These are phyloP conservation scores for Podospora appendiculata DNA, from an alignment of 495 filamentous ascomycete species.

Conservation along the genomic window DNA sequence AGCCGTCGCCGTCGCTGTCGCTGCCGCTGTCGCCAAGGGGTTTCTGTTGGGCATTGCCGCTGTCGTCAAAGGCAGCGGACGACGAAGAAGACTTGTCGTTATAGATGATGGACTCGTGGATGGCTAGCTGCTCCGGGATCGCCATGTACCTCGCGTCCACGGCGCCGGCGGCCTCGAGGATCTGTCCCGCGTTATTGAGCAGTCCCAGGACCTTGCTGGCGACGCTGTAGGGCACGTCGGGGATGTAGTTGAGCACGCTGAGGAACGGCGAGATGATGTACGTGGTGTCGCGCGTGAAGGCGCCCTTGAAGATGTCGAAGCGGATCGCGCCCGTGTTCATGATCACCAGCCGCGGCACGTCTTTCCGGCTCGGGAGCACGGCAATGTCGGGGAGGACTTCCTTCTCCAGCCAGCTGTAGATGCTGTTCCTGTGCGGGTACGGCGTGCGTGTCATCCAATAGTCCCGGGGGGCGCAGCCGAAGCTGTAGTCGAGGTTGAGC, in stretches of 20 bases:
- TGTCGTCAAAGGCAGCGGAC: background rate
- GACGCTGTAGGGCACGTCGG: constrained; percentile 67
- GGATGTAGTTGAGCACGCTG: constrained; percentile 68
- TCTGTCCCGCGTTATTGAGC: constrained; percentile 62
- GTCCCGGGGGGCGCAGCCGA: constrained; percentile 77
- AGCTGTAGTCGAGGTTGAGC: constrained; percentile 62
- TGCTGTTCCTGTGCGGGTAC: constrained; percentile 60
- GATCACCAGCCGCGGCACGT: constrained; percentile 58
- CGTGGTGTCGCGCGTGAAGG: constrained; percentile 77
- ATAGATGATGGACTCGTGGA: constrained; percentile 19
- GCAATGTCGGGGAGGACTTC: constrained; percentile 61
- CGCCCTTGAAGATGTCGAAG: constrained; percentile 89
- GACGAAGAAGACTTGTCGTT: background rate
- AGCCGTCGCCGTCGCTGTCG: background rate
- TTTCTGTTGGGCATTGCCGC: constrained; percentile 10
- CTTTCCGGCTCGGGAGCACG: constrained; percentile 22
- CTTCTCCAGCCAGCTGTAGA: constrained; percentile 74
- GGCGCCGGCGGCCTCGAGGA: constrained; percentile 31
- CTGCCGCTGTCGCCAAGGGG: constrained; percentile 11
- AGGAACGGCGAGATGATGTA: constrained; percentile 86
- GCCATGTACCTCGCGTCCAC: constrained; percentile 27
- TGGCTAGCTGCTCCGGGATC: constrained; percentile 30
- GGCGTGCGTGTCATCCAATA: constrained; percentile 71
- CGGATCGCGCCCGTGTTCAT: constrained; percentile 85
- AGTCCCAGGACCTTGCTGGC: constrained; percentile 63